Percentiles rank a stretch among this genome's conserved stretches.
Evolutionary conservation across 2,329 filamentous ascomycete genomes (phyloP).

Genomic region (Penicillium thymicola): DNA sequence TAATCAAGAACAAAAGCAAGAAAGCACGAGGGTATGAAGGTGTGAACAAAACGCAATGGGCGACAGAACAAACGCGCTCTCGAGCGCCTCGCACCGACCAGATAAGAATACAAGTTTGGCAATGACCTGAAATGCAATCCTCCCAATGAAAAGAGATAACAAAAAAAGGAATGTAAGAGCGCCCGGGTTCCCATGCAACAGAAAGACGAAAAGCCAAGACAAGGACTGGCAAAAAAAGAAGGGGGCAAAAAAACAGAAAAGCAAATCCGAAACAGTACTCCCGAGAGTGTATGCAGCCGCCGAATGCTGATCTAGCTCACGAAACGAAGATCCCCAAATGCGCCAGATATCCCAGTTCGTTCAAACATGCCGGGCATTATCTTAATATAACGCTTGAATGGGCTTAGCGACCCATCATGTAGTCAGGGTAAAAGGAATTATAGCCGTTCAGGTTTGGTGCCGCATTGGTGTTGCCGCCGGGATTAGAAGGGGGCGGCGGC

Average conservation of each 20-base stretch:
- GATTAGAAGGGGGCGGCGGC: constrained; percentile 29
- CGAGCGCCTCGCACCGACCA: constrained; percentile 24
- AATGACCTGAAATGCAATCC: constrained; percentile 33
- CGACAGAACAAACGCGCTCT: constrained; percentile 20
- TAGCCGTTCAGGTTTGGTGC: constrained; percentile 34
- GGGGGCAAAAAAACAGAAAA: constrained; percentile 21
- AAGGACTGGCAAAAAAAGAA: constrained; percentile 20
- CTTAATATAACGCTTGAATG: constrained; percentile 25
- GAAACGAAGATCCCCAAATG: constrained; percentile 38
- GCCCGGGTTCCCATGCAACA: constrained; percentile 34
- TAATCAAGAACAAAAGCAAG: constrained; percentile 15
- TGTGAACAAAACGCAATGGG: constrained; percentile 23
- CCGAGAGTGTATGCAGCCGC: constrained; percentile 36
- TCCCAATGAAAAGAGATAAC: constrained; percentile 28
- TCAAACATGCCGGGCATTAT: constrained; percentile 46
- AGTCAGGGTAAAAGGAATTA: constrained; percentile 45
- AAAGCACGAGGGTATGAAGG: constrained; percentile 35
- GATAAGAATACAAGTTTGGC: constrained; percentile 27
- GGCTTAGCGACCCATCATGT: constrained; percentile 48
- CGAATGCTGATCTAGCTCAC: constrained; percentile 43
- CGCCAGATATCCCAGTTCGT: constrained; percentile 40
- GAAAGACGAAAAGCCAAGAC: constrained; percentile 19
- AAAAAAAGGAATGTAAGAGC: constrained; percentile 28
- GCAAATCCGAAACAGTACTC: constrained; percentile 34
- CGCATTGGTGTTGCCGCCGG: constrained; percentile 27